phyloP scores from a whole-genome alignment of 345 rosid species.

The Syzygium aromaticum region DNA sequence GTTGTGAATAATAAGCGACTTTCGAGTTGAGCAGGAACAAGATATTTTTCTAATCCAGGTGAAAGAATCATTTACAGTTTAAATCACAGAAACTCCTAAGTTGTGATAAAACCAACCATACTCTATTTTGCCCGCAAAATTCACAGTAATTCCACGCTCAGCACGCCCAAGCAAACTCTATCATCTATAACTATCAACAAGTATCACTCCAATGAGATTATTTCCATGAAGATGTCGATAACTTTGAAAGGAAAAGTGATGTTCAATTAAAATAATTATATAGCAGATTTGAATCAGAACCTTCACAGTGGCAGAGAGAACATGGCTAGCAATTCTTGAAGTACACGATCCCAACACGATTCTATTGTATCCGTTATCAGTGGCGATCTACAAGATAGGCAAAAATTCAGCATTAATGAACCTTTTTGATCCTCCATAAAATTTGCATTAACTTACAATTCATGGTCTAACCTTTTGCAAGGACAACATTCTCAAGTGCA shows the following conservation, averaged over 20 bases:
- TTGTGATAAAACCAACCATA: not conserved
- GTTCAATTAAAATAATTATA: not conserved
- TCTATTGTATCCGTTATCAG: conserved; percentile 68
- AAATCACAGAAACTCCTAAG: not conserved
- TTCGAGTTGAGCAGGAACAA: not conserved
- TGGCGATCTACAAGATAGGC: conserved; percentile 44
- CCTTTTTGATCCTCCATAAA: not conserved
- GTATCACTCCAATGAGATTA: not conserved
- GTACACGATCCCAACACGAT: conserved; percentile 67
- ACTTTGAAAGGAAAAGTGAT: not conserved
- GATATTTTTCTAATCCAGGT: not conserved
- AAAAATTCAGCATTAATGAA: not conserved
- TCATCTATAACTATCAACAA: not conserved
- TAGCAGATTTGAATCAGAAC: conserved; percentile 19
- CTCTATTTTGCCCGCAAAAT: not conserved
- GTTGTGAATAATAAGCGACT: not conserved
- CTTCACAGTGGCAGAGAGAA: conserved; percentile 82
- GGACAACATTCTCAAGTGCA: conserved; percentile 50
- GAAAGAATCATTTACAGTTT: not conserved
- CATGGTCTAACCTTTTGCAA: conserved; percentile 64
- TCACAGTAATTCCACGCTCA: not conserved
- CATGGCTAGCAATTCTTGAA: conserved; percentile 84
- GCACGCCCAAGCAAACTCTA: not conserved
- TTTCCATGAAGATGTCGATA: not conserved
- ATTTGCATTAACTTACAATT: not conserved